phyloP scores from a whole-genome alignment of 140 eudicot species.

The Oenanthe javanica region DNA sequence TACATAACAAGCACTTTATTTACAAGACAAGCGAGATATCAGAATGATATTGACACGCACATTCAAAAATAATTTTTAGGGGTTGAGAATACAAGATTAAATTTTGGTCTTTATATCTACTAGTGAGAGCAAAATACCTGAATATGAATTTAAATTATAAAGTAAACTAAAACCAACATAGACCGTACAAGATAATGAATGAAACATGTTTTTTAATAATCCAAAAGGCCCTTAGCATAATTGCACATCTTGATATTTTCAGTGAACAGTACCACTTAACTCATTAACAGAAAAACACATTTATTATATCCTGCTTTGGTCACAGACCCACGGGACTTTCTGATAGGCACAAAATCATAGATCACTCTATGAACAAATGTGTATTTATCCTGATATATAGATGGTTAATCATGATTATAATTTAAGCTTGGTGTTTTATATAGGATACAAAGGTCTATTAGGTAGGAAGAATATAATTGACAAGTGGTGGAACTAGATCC shows the following conservation, averaged over 20 bases:
- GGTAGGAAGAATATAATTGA: not conserved
- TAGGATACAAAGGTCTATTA: not conserved
- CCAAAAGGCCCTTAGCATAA: no score
- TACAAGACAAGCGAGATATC: constrained; percentile 1
- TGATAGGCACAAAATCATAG: not conserved
- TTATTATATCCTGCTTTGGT: not conserved
- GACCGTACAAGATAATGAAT: not conserved
- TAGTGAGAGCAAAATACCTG: not conserved
- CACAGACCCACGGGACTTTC: not conserved
- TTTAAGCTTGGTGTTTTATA: not conserved
- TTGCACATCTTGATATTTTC: no score
- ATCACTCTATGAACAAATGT: not conserved
- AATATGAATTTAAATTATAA: not conserved
- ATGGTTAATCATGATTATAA: not conserved
- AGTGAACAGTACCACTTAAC: not conserved
- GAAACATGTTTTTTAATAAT: not conserved
- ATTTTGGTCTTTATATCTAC: not conserved
- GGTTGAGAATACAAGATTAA: not conserved
- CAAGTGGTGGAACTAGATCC: not conserved
- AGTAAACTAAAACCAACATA: constrained; percentile 3
- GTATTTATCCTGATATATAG: not conserved
- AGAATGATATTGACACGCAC: not conserved
- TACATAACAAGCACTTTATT: constrained; percentile 9
- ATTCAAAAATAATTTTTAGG: not conserved
- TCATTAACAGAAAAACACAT: not conserved